phyloP scores from a whole-genome alignment of 495 filamentous ascomycete species.

The Haplographium delicatum region DNA sequence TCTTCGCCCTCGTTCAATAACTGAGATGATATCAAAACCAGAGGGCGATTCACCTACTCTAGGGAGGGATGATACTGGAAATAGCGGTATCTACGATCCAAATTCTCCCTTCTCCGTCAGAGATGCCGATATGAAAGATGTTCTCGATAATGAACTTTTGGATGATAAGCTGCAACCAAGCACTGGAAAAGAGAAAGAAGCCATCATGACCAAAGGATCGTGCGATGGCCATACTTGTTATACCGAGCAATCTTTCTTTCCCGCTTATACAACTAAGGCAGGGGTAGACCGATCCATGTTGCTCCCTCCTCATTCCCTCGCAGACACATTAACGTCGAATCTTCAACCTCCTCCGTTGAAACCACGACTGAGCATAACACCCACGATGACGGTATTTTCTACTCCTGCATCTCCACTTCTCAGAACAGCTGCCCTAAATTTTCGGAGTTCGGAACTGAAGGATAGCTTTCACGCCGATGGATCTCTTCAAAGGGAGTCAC shows the following conservation, averaged over 20 bases:
- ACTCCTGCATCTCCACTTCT: constrained; percentile 12
- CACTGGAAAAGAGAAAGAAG: background rate
- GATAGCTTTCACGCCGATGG: too few relatives aligned
- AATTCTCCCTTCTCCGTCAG: too few relatives aligned
- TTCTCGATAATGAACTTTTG: constrained; percentile 13
- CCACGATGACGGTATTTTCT: background rate
- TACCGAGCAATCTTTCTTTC: background rate
- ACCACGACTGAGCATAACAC: background rate
- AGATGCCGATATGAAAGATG: background rate
- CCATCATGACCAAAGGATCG: background rate
- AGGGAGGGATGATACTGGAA: background rate
- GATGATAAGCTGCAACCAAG: background rate
- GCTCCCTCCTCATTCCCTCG: constrained; percentile 3
- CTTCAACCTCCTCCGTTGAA: background rate
- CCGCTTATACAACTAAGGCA: background rate
- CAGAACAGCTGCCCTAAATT: too few relatives aligned
- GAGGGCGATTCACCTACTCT: constrained; percentile 4
- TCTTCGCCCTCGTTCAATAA: constrained; percentile 12
- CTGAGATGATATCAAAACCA: background rate
- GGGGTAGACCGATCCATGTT: constrained; percentile 3
- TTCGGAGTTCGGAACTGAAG: too few relatives aligned
- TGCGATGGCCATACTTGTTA: constrained; percentile 2
- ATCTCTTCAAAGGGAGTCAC: background rate
- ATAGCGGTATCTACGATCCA: constrained; percentile 1
- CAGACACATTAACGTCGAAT: background rate